Evolutionary conservation across 495 filamentous ascomycete species (phyloP), one percentile per base, ranked within the genome.

Genomic region (Podospora sp.): DNA sequence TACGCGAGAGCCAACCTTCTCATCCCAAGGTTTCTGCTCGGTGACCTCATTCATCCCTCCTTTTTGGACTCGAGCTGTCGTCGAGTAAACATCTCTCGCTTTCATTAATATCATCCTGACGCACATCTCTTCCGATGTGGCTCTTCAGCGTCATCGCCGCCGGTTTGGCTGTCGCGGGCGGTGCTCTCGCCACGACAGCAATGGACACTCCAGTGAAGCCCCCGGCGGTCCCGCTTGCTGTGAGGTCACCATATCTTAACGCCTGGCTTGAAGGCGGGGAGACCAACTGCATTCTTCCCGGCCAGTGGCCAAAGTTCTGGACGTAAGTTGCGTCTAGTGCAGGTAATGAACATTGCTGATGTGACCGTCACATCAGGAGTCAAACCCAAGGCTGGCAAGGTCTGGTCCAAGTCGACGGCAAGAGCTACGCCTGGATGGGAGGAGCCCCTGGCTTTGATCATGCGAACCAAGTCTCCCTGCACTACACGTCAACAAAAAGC

Each of bases 401-500:
- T 85, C 75, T 91, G 80, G 69, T 84, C 86, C 71, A 77, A 69
- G 71, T 83, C 60, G 69, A 85, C 80, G 78, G 81, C 59, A 67
- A 77, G 74, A 65, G 88, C 77, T 83, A 88, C 84, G 73, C 80
- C 89, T 80, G 84, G 88, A 69, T 93, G 82, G 80, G 90, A 80
- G 60, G 80, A 64, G 64, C 94, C 82, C 76, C 77, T 77, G 65
- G 91, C 83, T 69, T 75, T 0, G 66, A 72, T 8, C 67, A 69
- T 12, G 83, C 82, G 0, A 76, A 79, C 16, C 84, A 86, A 65
- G 65, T 75, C 0, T 78, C 78, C 1, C 84, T 92, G 52, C 88
- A 90, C 63, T 97, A 94, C 74, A 94, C 96, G 70, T 91, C 94
- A 46, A 92, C 91, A 0, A 89, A 89, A 14, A 97, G 93, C 53